Evolutionary conservation across 495 filamentous ascomycete species (phyloP), one percentile per base, ranked within the genome.

Genomic region (Sphaerosporella brunnea): DNA sequence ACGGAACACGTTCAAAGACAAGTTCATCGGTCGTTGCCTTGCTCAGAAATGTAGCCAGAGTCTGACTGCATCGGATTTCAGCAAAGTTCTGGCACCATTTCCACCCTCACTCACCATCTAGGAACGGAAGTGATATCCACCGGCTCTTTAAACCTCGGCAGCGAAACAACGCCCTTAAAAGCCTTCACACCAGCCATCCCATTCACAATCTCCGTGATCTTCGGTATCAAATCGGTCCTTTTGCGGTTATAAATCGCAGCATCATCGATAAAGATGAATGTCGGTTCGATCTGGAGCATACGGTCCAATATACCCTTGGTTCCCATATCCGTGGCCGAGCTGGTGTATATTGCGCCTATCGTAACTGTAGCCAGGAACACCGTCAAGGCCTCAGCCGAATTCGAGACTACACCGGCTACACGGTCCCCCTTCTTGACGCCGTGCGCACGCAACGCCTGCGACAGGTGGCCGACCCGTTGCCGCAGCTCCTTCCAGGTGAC

Each of bases 181-280:
- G 75, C 72, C n/a, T 42, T 3, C 28, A 78, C 69, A 1, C 50
- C 69, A 15, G 60, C 52, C 67, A 90, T 69, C 0, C 79, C 81
- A 1, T 61, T 56, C 1, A 77, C 66, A 26, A 86, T 67, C 26
- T 82, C 74, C 8, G 55, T 55, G 64, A 90, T 86, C 63, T 87
- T 90, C 1, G 61, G 50, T 19, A 79, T 70, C 19, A 90, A 62
- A 56, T 87, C 82, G 11, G 80, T 68, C 3, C 63, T 69, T 62
- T 80, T 82, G 11, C 80, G 80, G 56, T 87, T 90, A 53, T 90
- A 90, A 16, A 87, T 64, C 1, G 82, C 71, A 13, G 67, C 69
- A 54, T 90, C 82, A 51, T 90, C 83, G 64, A 84, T 73, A 55
- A 90, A 87, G 21, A 90, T 63, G 53, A 71, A 80, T 58, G 69